These are phyloP conservation scores for Macrophomina tecta DNA, from an alignment of 2,329 filamentous ascomycete genomes.

Conservation along the genomic window DNA sequence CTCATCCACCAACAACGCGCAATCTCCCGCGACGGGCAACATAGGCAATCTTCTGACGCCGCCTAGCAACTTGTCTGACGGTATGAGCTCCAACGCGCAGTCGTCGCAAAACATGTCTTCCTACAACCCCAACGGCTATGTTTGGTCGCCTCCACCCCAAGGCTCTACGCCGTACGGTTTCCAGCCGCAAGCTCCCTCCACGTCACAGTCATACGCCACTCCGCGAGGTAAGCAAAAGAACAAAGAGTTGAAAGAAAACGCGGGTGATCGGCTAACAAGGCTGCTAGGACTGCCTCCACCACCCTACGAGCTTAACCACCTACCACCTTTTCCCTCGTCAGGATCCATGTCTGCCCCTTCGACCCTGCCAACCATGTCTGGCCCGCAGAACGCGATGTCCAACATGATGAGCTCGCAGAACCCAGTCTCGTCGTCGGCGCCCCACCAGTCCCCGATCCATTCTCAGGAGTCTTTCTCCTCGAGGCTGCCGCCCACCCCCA, in stretches of 20 bases:
- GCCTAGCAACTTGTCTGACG: constrained; percentile 63
- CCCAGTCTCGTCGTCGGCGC: constrained; percentile 45
- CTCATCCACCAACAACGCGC: constrained; percentile 49
- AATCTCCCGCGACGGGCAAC: constrained; percentile 53
- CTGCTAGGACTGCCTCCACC: constrained; percentile 68
- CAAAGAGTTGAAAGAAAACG: constrained; percentile 21
- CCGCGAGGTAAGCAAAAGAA: constrained; percentile 52
- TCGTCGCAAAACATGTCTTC: constrained; percentile 63
- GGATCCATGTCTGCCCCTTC: constrained; percentile 62
- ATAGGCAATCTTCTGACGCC: constrained; percentile 67
- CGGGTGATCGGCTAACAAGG: constrained; percentile 26
- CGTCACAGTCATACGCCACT: constrained; percentile 39
- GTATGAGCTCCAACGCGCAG: constrained; percentile 64
- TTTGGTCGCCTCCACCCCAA: constrained; percentile 62
- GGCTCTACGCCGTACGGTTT: constrained; percentile 64
- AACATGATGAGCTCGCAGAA: constrained; percentile 55
- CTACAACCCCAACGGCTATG: constrained; percentile 67
- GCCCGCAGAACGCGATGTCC: constrained; percentile 54
- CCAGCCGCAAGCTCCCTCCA: constrained; percentile 40
- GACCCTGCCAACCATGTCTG: constrained; percentile 52
- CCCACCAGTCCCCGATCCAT: constrained; percentile 59
- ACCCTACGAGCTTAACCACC: constrained; percentile 69
- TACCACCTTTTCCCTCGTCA: constrained; percentile 67
- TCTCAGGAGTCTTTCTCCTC: constrained; percentile 63
- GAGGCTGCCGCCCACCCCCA: constrained; percentile 64